Evolutionary conservation across 176 grass and related monocot species (phyloP).

Genomic region (Tillandsia fasciculata): DNA sequence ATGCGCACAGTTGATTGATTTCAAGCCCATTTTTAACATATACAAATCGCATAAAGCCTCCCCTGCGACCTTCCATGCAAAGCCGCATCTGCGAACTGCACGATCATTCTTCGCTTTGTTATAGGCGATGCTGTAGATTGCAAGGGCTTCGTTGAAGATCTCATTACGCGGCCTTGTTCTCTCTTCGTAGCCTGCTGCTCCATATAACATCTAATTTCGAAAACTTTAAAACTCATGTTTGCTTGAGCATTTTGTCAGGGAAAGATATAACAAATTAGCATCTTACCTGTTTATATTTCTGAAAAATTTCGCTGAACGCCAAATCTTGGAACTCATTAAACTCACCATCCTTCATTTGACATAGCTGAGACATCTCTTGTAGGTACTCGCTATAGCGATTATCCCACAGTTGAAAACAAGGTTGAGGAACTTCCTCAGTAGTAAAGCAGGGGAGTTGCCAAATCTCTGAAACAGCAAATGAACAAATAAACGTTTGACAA

Average conservation of each 20-base stretch:
- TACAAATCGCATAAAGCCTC: constrained; percentile 22
- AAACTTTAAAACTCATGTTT: not conserved
- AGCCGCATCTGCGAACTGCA: constrained; percentile 22
- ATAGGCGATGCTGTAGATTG: constrained; percentile 44
- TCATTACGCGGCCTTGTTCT: constrained; percentile 3
- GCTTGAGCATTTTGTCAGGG: not conserved
- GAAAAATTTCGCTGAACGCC: constrained; percentile 28
- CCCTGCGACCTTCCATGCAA: constrained; percentile 59
- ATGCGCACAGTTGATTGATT: constrained; percentile 1
- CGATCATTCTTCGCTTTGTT: not conserved
- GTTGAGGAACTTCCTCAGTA: not conserved
- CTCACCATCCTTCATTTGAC: not conserved
- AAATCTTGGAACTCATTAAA: constrained; percentile 6
- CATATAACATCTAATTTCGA: constrained; percentile 35
- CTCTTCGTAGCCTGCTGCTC: constrained; percentile 32
- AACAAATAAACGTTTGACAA: not conserved
- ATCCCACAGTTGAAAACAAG: constrained; percentile 22
- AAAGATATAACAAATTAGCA: not conserved
- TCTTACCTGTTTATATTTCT: constrained; percentile 45
- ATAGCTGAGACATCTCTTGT: constrained; percentile 14
- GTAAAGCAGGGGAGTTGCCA: constrained; percentile 25
- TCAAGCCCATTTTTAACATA: not conserved
- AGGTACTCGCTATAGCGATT: constrained; percentile 14
- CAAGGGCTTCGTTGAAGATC: constrained; percentile 33
- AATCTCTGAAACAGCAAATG: constrained; percentile 32